Conservation (phyloP, 1,284 basidiomycete species). For the Malassezia obtusa region DNA sequence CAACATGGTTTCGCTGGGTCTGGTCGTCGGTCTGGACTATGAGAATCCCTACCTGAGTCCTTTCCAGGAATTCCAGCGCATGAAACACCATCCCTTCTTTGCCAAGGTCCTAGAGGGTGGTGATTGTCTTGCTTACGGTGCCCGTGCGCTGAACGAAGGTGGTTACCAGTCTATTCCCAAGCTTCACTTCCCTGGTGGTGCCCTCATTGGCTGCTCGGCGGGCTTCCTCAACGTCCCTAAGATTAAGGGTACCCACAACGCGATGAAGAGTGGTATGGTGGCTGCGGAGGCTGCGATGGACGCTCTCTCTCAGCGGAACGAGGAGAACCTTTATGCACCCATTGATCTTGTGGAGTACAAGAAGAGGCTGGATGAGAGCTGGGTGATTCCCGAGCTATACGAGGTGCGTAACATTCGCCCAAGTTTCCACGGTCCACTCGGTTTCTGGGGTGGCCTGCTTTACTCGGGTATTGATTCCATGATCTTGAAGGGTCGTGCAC, state of each 20-base stretch:
- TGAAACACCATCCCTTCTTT: constrained; percentile 96
- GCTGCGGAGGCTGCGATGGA: constrained; percentile 80
- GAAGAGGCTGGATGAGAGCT: constrained; percentile 63
- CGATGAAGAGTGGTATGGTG: constrained; percentile 98
- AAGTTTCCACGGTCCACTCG: constrained; percentile 74
- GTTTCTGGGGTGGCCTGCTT: constrained; percentile 75
- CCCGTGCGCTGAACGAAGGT: constrained; percentile 82
- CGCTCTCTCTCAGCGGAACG: constrained; percentile 52
- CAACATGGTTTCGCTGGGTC: constrained; percentile 76
- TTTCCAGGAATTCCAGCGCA: constrained; percentile 84
- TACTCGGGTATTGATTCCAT: constrained; percentile 86
- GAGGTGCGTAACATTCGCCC: constrained; percentile 89
- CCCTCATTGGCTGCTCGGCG: constrained; percentile 86
- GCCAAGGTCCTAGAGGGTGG: constrained; percentile 66
- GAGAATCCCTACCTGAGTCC: constrained; percentile 86
- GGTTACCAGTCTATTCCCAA: constrained; percentile 86
- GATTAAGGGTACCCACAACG: constrained; percentile 99
- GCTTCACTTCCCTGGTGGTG: constrained; percentile 88
- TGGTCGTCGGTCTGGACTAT: constrained; percentile 91
- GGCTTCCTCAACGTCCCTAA: constrained; percentile 92
- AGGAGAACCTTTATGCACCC: constrained; percentile 20
- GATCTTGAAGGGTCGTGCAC: constrained; percentile 72
- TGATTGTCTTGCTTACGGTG: constrained; percentile 79
- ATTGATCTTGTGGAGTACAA: constrained; percentile 74
- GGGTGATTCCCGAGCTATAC: constrained; percentile 77